Evolutionary conservation across 306 rosid species (phyloP).

Genomic region (Malus sieversii): DNA sequence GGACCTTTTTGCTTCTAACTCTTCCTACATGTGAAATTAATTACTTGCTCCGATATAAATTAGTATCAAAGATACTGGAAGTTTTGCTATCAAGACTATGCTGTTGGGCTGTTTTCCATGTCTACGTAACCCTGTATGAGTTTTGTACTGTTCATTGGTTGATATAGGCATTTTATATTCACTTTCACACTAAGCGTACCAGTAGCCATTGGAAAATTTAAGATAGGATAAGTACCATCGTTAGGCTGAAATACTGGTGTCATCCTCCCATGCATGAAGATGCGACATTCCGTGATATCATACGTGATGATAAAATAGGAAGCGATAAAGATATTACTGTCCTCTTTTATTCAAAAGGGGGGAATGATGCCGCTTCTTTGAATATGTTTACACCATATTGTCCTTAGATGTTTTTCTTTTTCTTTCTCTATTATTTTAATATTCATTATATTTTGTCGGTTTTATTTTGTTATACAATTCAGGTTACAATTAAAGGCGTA

Average conservation of each 20-base stretch:
- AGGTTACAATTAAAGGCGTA: slow-evolving; percentile 70
- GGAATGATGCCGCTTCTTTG: background rate
- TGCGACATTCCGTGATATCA: background rate
- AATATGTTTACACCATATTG: background rate
- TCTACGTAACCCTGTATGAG: too few relatives aligned
- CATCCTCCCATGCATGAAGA: background rate
- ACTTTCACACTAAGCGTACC: background rate
- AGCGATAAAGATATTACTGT: background rate
- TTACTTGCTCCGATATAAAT: background rate
- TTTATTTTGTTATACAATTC: slow-evolving; percentile 14
- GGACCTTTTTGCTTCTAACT: background rate
- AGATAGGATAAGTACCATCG: background rate
- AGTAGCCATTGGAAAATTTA: background rate
- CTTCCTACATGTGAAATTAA: background rate
- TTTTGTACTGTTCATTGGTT: background rate
- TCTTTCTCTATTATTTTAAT: background rate
- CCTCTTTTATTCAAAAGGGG: background rate
- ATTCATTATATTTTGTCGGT: background rate
- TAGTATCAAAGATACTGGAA: background rate
- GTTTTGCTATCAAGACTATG: background rate
- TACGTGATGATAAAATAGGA: background rate
- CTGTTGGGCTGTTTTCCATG: background rate
- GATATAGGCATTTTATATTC: background rate
- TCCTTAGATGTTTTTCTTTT: background rate
- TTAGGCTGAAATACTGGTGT: background rate